A percentile compares a stretch with the other conserved stretches of the same genome.
phyloP scores from a whole-genome alignment of 768 basidiomycete genomes.

The Phylloporus sp. region DNA sequence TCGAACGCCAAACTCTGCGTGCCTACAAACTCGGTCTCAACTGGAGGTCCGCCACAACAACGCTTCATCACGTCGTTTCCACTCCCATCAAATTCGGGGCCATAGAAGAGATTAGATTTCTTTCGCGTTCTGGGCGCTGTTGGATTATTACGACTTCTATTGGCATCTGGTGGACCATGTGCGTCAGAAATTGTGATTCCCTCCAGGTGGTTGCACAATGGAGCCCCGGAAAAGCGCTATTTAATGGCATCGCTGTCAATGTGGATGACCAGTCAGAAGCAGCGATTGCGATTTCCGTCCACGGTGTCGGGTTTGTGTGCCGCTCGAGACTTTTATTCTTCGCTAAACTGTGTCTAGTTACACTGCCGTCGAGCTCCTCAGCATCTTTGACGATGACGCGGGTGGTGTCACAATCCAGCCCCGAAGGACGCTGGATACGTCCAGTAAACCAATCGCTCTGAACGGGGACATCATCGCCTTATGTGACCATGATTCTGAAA shows the following conservation, averaged over 20 bases:
- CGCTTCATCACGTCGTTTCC: constrained; percentile 17
- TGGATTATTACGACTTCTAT: constrained; percentile 53
- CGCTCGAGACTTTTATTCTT: neutral
- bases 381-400: constrained; percentile 10
- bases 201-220: constrained; percentile 41
- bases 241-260: constrained; percentile 51
- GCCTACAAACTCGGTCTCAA: constrained; percentile 45
- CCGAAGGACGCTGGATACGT: constrained; percentile 35
- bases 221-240: constrained; percentile 49
- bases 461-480: constrained; percentile 50
- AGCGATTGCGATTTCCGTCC: constrained; percentile 46
- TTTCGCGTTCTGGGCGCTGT: constrained; percentile 40
- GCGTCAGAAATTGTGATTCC: constrained; percentile 43
- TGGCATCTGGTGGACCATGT: constrained; percentile 56
- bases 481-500: constrained; percentile 47
- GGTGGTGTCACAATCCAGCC: constrained; percentile 26
- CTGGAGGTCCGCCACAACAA: constrained; percentile 37
- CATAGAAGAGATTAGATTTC: constrained; percentile 50
- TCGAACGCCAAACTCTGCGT: constrained; percentile 41
- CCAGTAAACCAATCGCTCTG: constrained; percentile 44
- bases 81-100: constrained; percentile 34
- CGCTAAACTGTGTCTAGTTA: constrained; percentile 18
- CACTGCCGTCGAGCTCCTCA: constrained; percentile 27
- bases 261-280: constrained; percentile 40
- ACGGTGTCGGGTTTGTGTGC: constrained; percentile 41